Percentiles rank a stretch among this genome's conserved stretches.
Conservation (phyloP, 805 yeast species). For the Sugiyamaella valdiviana region DNA sequence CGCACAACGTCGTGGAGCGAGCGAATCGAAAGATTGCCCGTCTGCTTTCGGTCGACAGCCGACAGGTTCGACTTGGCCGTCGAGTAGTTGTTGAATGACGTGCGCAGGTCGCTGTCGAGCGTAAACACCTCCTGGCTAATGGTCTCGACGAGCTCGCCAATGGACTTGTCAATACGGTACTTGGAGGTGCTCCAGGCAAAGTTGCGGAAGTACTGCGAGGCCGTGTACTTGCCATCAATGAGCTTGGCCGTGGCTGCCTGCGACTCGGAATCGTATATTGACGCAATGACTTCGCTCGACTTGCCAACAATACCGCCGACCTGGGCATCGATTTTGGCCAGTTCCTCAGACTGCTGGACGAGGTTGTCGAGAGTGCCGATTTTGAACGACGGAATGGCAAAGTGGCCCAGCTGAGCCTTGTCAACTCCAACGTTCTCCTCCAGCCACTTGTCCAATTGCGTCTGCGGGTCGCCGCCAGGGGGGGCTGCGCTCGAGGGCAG, state of each 20-base stretch:
- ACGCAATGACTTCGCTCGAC: slow-evolving; percentile 63
- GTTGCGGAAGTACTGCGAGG: slow-evolving; percentile 59
- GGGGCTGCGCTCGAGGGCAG: slow-evolving; percentile 43
- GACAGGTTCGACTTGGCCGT: slow-evolving; percentile 76
- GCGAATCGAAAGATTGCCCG: slow-evolving; percentile 87
- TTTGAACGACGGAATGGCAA: slow-evolving; percentile 76
- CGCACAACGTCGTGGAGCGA: slow-evolving; percentile 85
- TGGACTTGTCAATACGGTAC: slow-evolving; percentile 77
- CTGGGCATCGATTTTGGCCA: slow-evolving; percentile 75
- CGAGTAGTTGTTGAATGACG: slow-evolving; percentile 67
- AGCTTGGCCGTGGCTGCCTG: slow-evolving; percentile 44
- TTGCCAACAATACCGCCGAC: slow-evolving; percentile 63
- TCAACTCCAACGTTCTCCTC: slow-evolving; percentile 23
- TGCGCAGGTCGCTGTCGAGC: slow-evolving; percentile 77
- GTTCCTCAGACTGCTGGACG: slow-evolving; percentile 85
- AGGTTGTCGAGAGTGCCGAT: slow-evolving; percentile 91
- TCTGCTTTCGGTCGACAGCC: slow-evolving; percentile 87
- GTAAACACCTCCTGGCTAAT: slow-evolving; percentile 74
- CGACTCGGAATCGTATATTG: slow-evolving; percentile 41
- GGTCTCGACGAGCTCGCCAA: slow-evolving; percentile 63
- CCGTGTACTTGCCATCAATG: slow-evolving; percentile 45
- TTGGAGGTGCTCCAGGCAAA: slow-evolving; percentile 87
- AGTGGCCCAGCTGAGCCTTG: slow-evolving; percentile 46
- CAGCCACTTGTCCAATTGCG: slow-evolving; percentile 32
- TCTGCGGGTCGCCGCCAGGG: slow-evolving; percentile 34